A percentile compares a stretch with the other conserved stretches of the same genome.
phyloP scores from a whole-genome alignment of 345 rosid genomes.

The Populus nigra region DNA sequence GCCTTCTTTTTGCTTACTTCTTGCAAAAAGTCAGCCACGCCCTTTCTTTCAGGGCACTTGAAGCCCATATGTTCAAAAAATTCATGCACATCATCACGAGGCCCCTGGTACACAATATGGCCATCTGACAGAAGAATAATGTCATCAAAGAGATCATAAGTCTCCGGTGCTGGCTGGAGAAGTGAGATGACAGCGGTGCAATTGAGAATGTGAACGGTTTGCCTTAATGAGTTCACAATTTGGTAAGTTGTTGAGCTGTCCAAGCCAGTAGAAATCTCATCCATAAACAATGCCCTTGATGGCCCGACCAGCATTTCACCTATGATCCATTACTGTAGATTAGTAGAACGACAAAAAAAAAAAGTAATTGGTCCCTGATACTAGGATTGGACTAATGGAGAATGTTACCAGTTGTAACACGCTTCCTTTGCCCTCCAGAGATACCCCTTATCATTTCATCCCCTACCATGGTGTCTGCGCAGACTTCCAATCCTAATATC shows the following conservation, averaged over 20 bases:
- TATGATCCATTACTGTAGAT: constrained; percentile 10
- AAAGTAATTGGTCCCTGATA: not conserved
- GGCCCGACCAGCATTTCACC: constrained; percentile 82
- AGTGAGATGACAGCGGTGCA: constrained; percentile 68
- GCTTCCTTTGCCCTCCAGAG: constrained; percentile 82
- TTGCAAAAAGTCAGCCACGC: constrained; percentile 72
- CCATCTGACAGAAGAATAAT: constrained; percentile 67
- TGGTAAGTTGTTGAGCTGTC: constrained; percentile 79
- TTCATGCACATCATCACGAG: constrained; percentile 49
- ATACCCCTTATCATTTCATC: constrained; percentile 73
- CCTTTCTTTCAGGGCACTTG: constrained; percentile 74
- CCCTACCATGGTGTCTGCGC: constrained; percentile 74
- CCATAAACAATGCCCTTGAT: constrained; percentile 65
- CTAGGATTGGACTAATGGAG: not conserved
- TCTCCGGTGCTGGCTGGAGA: constrained; percentile 84
- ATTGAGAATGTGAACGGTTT: constrained; percentile 57
- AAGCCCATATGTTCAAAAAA: constrained; percentile 69
- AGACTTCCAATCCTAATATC: constrained; percentile 68
- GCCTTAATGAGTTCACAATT: constrained; percentile 69
- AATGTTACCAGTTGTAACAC: constrained; percentile 68
- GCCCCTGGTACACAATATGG: constrained; percentile 67
- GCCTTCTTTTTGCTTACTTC: constrained; percentile 40
- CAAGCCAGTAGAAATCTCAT: constrained; percentile 75
- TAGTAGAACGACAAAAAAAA: not conserved
- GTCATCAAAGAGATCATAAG: constrained; percentile 65